Percentiles rank a stretch among this genome's conserved stretches.
phyloP scores from a whole-genome alignment of 2,329 filamentous ascomycete species.

The Hypomyces rosellus region DNA sequence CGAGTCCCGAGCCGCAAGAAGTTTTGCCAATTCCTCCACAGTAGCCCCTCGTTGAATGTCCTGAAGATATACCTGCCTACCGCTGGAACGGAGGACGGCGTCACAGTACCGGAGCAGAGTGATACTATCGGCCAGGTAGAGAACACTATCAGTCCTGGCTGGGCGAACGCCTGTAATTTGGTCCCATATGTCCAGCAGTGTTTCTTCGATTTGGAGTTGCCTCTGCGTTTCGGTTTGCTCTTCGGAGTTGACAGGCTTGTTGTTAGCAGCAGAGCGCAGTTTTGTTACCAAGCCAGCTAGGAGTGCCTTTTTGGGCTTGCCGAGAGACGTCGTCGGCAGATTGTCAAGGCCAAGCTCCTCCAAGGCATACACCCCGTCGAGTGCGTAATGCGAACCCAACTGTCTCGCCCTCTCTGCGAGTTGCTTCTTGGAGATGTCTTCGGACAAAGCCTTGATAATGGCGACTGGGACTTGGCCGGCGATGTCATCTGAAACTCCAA shows the following conservation, averaged over 20 bases:
- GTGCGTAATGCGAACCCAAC: conserved; percentile 32
- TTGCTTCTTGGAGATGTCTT: conserved; percentile 25
- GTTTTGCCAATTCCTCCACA: conserved; percentile 24
- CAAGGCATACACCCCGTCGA: conserved; percentile 35
- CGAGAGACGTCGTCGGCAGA: conserved; percentile 36
- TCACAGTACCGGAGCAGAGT: conserved; percentile 33
- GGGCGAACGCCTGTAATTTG: conserved; percentile 24
- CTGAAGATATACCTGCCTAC: conserved; percentile 29
- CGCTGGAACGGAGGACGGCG: conserved; percentile 19
- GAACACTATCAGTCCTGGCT: conserved; percentile 18
- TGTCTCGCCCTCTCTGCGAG: conserved; percentile 24
- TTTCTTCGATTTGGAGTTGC: conserved; percentile 11
- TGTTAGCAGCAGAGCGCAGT: conserved; percentile 4
- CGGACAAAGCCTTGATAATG: conserved; percentile 29
- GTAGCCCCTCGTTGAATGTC: conserved; percentile 27
- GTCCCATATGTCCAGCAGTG: conserved; percentile 24
- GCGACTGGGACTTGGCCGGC: conserved; percentile 44
- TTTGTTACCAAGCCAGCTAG: conserved; percentile 22
- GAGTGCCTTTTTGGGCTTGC: conserved; percentile 38
- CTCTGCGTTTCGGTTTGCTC: neutral
- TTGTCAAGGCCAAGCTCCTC: conserved; percentile 32
- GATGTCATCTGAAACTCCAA: conserved; percentile 37
- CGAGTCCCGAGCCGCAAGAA: conserved; percentile 13
- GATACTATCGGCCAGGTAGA: conserved; percentile 31
- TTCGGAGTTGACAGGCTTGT: neutral